Percentiles rank a stretch among this genome's conserved stretches.
Conservation (phyloP, 1,284 basidiomycete genomes). For the Leccinum pachyderme region DNA sequence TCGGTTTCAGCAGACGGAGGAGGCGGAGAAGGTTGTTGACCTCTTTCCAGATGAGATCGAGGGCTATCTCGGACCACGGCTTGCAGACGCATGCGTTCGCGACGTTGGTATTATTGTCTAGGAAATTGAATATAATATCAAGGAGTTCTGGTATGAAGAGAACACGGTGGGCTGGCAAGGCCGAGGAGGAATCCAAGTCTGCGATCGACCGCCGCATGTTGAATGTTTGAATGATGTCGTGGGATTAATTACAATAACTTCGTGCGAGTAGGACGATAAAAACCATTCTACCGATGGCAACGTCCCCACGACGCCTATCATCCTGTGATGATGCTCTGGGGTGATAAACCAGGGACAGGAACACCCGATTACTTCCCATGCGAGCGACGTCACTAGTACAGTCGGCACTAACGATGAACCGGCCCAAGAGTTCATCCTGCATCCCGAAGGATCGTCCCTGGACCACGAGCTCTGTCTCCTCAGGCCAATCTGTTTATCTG, state of each 20-base stretch:
- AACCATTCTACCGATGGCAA: background rate
- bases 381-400: too few species aligned
- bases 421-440: too few species aligned
- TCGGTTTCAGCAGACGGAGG: constrained; percentile 46
- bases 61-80: constrained; percentile 49
- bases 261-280: background rate
- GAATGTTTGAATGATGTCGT: background rate
- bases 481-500: too few species aligned
- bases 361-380: background rate
- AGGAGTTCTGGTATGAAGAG: constrained; percentile 52
- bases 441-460: too few species aligned
- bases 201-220: constrained; percentile 1
- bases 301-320: background rate
- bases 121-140: constrained; percentile 44
- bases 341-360: constrained; percentile 2
- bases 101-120: constrained; percentile 38
- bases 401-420: too few species aligned
- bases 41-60: constrained; percentile 53
- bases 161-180: constrained; percentile 8
- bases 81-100: constrained; percentile 49
- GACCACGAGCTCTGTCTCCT: too few species aligned
- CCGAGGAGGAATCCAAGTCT: background rate
- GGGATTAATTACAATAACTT: background rate
- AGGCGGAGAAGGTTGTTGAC: constrained; percentile 44
- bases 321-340: background rate